These are phyloP conservation scores for Candida sonorensis DNA, from an alignment of 805 yeast genomes.

Conservation along the genomic window DNA sequence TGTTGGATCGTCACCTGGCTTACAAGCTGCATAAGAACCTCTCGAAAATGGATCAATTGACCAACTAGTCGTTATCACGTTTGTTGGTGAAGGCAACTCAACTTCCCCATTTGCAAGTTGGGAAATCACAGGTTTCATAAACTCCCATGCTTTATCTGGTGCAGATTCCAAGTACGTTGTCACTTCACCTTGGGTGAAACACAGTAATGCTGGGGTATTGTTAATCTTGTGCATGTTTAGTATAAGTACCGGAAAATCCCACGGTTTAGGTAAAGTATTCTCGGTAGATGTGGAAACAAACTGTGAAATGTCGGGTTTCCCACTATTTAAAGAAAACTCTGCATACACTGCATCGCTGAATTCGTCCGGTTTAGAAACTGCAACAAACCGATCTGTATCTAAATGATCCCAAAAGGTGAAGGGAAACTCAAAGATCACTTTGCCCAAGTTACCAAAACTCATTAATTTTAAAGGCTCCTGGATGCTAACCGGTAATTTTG, in stretches of 20 bases:
- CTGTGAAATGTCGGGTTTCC: not conserved
- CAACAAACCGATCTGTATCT: slow-evolving; percentile 42
- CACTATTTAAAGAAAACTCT: no score
- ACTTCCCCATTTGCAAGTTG: slow-evolving; percentile 6
- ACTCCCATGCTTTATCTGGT: slow-evolving; percentile 49
- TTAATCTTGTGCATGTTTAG: slow-evolving; percentile 50
- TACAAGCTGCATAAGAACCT: slow-evolving; percentile 77
- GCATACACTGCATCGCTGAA: no score
- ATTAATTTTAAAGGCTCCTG: slow-evolving; percentile 37
- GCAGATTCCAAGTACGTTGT: slow-evolving; percentile 52
- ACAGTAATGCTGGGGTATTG: slow-evolving; percentile 47
- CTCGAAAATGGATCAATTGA: slow-evolving; percentile 68
- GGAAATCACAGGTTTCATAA: slow-evolving; percentile 46
- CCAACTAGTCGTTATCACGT: slow-evolving; percentile 61
- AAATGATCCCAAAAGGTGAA: slow-evolving; percentile 49
- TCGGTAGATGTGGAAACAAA: not conserved
- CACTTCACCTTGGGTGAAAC: slow-evolving; percentile 65
- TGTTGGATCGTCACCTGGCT: slow-evolving; percentile 63
- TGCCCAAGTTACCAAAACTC: slow-evolving; percentile 66
- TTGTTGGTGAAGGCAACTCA: slow-evolving; percentile 27
- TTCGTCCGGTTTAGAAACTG: slow-evolving; percentile 33
- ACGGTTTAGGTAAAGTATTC: slow-evolving; percentile 31
- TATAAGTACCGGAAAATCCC: slow-evolving; percentile 57
- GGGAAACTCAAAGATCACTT: slow-evolving; percentile 64
- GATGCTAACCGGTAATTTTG: slow-evolving; percentile 44